Evolutionary conservation across 2,329 filamentous ascomycete species (phyloP).

Genomic region (Grosmannia huntii): DNA sequence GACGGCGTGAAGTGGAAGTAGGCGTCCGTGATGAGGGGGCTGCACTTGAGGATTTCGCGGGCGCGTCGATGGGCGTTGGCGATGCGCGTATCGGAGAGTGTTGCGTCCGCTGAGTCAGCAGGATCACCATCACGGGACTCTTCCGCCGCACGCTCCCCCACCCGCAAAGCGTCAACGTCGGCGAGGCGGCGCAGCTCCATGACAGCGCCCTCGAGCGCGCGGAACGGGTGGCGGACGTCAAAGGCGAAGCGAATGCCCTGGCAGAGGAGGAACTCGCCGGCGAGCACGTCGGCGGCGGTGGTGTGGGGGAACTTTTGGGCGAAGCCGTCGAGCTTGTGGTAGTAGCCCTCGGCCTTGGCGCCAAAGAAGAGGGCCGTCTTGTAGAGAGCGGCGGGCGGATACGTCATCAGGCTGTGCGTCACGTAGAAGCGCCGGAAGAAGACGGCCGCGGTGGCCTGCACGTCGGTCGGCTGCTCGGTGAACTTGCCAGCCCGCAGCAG

Average conservation of each 20-base stretch:
- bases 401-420: constrained; percentile 92
- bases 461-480: constrained; percentile 36
- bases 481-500: constrained; percentile 44
- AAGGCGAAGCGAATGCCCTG: constrained; percentile 90
- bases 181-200: constrained; percentile 65
- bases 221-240: constrained; percentile 82
- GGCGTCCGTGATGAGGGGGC: constrained; percentile 79
- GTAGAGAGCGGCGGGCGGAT: constrained; percentile 79
- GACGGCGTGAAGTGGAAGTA: constrained; percentile 94
- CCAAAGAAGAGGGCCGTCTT: constrained; percentile 88
- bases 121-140: too few relatives aligned
- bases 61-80: constrained; percentile 58
- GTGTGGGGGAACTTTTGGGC: constrained; percentile 56
- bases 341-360: constrained; percentile 81
- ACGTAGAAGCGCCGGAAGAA: constrained; percentile 93
- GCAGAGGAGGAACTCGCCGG: constrained; percentile 83
- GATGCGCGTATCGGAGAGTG: constrained; percentile 26
- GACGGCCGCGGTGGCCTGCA: constrained; percentile 65
- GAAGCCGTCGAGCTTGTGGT: constrained; percentile 39
- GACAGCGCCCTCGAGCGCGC: constrained; percentile 72
- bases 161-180: constrained; percentile 37
- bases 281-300: constrained; percentile 69
- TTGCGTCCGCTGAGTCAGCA: background rate
- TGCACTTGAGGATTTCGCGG: constrained; percentile 61
- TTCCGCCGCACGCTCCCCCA: too few relatives aligned